Evolutionary conservation across 345 rosid genomes (phyloP).

Genomic region (Euphorbia peplus): DNA sequence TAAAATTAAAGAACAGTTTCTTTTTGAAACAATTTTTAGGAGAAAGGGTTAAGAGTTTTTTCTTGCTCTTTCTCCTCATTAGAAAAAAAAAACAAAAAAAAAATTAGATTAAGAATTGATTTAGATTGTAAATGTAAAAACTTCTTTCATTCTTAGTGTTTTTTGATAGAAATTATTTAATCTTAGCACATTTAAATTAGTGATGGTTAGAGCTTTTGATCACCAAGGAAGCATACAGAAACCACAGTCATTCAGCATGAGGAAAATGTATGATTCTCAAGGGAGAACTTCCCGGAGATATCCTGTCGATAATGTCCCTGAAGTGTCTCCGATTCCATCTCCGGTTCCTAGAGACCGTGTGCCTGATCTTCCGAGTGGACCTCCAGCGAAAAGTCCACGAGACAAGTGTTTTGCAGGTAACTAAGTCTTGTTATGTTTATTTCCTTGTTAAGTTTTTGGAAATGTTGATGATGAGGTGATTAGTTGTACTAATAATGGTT

Average conservation of each 20-base stretch:
- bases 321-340: not conserved
- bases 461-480: not conserved
- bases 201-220: conserved; percentile 63
- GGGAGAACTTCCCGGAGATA: conserved; percentile 27
- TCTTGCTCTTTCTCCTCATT: conserved; percentile 6
- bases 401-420: conserved; percentile 35
- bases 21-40: not conserved
- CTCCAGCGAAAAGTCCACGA: conserved; percentile 16
- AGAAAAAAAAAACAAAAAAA: not conserved
- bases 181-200: too few species aligned
- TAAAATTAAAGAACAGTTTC: not conserved
- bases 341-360: conserved; percentile 19
- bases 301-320: conserved; percentile 11
- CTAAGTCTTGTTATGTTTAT: not conserved
- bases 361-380: conserved; percentile 21
- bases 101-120: not conserved
- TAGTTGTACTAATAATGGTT: not conserved
- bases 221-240: conserved; percentile 46
- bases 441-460: too few species aligned
- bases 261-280: conserved; percentile 45
- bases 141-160: too few species aligned
- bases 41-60: conserved; percentile 2
- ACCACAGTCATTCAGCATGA: conserved; percentile 42
- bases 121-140: not conserved
- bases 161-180: too few species aligned